Conservation (phyloP, 164 flowering plant genomes). For the Vitis labrusca region DNA sequence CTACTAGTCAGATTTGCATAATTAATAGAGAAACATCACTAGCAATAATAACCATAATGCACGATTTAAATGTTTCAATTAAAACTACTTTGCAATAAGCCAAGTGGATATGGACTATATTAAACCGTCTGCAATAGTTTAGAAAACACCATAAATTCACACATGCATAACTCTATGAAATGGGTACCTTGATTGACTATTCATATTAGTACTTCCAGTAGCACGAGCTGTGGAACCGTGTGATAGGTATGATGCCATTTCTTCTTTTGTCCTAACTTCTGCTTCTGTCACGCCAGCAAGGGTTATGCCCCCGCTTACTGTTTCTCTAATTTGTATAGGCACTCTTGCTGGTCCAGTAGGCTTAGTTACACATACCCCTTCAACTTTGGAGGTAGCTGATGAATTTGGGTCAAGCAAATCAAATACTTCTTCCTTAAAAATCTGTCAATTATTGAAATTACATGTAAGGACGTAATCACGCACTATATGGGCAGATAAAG, state of each 20-base stretch:
- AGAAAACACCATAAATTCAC: not conserved
- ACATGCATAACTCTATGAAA: not conserved
- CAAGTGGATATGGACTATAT: too few relatives aligned
- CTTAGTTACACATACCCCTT: slow-evolving; percentile 41
- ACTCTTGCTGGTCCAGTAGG: slow-evolving; percentile 52
- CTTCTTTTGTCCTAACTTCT: slow-evolving; percentile 80
- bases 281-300: slow-evolving; percentile 94
- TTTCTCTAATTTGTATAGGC: slow-evolving; percentile 96
- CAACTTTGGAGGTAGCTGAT: slow-evolving; percentile 31
- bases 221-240: slow-evolving; percentile 90
- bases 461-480: not conserved
- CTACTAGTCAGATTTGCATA: too few relatives aligned
- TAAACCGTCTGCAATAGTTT: not conserved
- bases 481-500: not conserved
- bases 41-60: too few relatives aligned
- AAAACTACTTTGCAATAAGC: too few relatives aligned
- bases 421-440: slow-evolving; percentile 94
- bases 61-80: too few relatives aligned
- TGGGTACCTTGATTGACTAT: slow-evolving; percentile 86
- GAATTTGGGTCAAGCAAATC: slow-evolving; percentile 71
- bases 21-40: too few relatives aligned
- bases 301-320: slow-evolving; percentile 83
- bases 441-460: slow-evolving; percentile 38
- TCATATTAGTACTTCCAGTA: slow-evolving; percentile 98
- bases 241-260: slow-evolving; percentile 76